Base-by-base conservation (phyloP, 345 rosid genomes). In the Boechera stricta region DNA sequence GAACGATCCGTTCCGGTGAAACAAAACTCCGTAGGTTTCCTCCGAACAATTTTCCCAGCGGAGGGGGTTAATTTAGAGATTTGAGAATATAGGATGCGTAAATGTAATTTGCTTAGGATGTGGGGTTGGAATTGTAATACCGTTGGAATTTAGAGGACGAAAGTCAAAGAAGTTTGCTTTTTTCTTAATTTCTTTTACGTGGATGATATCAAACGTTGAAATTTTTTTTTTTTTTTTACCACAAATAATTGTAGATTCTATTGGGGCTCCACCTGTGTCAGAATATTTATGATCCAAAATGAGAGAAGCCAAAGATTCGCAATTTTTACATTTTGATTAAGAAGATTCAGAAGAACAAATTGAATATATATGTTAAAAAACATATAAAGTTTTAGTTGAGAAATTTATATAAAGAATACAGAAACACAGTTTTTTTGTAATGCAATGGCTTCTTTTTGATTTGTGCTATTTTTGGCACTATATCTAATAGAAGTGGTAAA, bases 1-100 rank as follows among this genome's bases (percentile, higher is more conserved):
- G 49, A 78, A 78, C 24, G 77, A 78, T 72, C 77, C 73, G 1
- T 78, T 72, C 41, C 61, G 56, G 57, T 78, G 69, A 78, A 44
- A 54, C 13, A 0, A 16, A 53, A 28, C 71, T 55, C 0, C 11
- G 33, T 54, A 42, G 38, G 54, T 47, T 58, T 51, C 61, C 79
- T 59, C 63, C 47, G 26, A 54, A 62, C 64, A 69, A 36, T 62
- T 77, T 77, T 76, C 53, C 28, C n/a, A 51, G 6, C 31, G 49
- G 18, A 56, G 29, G 65, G 57, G 71, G 33, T 45, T 5, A 71
- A 29, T 13, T 48, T 59, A 13, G 64, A 7, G 3, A 31, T 51
- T 32, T 2, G 4, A 58, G 38, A 72, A 11, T 49, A 58, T 72
- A 66, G 64, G 36, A 21, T 3, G 24, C 81, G 7, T 18, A 49